Base-by-base conservation (phyloP, 352 stramenopile genomes). In the Phytophthora cactorum region DNA sequence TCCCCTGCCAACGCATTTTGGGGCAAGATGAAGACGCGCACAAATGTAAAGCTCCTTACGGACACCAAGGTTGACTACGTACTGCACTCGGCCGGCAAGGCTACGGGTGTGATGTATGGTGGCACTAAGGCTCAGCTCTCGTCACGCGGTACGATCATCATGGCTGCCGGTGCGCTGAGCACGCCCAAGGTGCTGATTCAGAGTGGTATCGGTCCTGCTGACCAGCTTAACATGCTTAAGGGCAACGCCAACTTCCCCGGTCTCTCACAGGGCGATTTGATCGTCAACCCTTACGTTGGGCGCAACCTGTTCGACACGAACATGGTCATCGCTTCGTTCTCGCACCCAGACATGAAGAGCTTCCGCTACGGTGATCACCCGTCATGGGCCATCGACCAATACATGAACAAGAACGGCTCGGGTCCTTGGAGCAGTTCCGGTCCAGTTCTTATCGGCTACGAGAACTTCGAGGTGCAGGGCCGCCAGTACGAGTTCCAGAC, bases 121-220 rank as follows among this genome's bases (percentile, higher is more conserved):
- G 68, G 69, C 41, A 62, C 49, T 10, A 65, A 74, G 27, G 82
- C 79, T 14, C n/a, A 66, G 14, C 67, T 91, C 7, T 78, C 71
- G 2, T 43, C 53, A 1, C 77, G 80, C 8, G 82, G 78, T 14
- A 81, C 87, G 31, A 78, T 97, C 38, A 80, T 97, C 50, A 79
- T 97, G 68, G 78, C 70, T 47, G 81, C 82, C 1, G 89, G 89
- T 11, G 79, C 86, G 0, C 52, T 93, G 17, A 67, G 78, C 50
- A 92, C 89, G 8, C 90, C 91, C 14, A 92, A 96, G 66, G 73
- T 97, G 17, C 77, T 97, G 3, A 86, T 95, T 49, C 76, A 90
- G 49, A 90, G 72, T 62, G 89, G 87, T 34, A 86, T 97, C 44
- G 89, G 88, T n/a, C 82, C 83, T 15, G 36, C 54, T 14, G 70